These are phyloP conservation scores for Globisporangium barbulae DNA, from an alignment of 352 stramenopile genomes.

Conservation along the genomic window DNA sequence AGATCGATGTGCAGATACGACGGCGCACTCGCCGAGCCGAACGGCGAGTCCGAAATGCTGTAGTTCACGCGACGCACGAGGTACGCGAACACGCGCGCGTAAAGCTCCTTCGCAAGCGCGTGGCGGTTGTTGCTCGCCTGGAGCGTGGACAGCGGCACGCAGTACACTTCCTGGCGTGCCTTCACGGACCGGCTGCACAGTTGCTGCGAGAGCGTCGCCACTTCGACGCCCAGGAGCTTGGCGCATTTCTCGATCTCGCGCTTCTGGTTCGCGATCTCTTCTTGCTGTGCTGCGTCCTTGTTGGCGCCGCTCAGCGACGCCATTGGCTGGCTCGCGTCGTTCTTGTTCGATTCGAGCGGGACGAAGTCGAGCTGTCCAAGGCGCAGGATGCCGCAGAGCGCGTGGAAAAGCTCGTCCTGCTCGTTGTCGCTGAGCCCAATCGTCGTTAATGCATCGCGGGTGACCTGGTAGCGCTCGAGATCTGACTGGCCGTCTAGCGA, in stretches of 20 bases:
- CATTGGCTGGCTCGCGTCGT: conserved; percentile 68
- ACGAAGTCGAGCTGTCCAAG: conserved; percentile 84
- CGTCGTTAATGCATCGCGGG: conserved; percentile 67
- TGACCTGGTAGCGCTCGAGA: conserved; percentile 77
- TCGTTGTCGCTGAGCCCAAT: conserved; percentile 71
- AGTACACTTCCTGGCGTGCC: conserved; percentile 80
- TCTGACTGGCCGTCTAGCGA: conserved; percentile 69
- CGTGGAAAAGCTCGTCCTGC: conserved; percentile 69
- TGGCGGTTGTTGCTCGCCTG: conserved; percentile 89
- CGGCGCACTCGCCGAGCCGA: conserved; percentile 21
- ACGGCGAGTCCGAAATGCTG: conserved; percentile 62
- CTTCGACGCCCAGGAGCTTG: conserved; percentile 66
- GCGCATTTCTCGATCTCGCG: conserved; percentile 60
- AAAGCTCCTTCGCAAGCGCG: conserved; percentile 94
- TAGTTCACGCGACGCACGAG: conserved; percentile 88
- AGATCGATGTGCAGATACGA: conserved; percentile 90
- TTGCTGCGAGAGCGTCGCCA: conserved; percentile 54
- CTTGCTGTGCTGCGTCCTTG: conserved; percentile 18
- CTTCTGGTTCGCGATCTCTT: conserved; percentile 49
- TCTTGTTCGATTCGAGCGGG: conserved; percentile 67
- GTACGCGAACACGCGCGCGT: conserved; percentile 93
- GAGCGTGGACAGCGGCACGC: conserved; percentile 61
- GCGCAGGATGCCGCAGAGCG: conserved; percentile 72
- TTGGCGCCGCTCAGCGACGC: conserved; percentile 32
- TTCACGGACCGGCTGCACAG: conserved; percentile 83